Evolutionary conservation across 371 early-diverging fungal species (phyloP).

Genomic region (Rhizomucor miehei): DNA sequence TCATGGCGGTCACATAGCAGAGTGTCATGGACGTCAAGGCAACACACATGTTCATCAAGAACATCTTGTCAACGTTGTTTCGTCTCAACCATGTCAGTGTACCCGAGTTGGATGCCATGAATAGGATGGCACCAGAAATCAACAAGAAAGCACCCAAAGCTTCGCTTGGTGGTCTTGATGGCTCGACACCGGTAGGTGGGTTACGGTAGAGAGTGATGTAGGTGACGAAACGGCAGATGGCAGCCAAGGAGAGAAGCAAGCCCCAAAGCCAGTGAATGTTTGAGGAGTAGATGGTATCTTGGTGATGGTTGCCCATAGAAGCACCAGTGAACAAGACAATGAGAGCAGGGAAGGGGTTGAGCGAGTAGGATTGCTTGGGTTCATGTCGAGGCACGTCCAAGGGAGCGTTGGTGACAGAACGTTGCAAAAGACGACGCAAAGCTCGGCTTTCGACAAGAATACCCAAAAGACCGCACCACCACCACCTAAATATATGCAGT

Average conservation of each 20-base stretch:
- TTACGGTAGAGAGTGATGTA: conserved; percentile 32
- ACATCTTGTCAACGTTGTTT: conserved; percentile 45
- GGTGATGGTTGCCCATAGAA: conserved; percentile 65
- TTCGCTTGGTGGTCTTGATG: conserved; percentile 44
- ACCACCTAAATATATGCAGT: conserved; percentile 35
- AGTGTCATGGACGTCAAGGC: conserved; percentile 41
- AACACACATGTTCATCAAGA: conserved; percentile 47
- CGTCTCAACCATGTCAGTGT: conserved; percentile 41
- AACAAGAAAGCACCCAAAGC: conserved; percentile 40
- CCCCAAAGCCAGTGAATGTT: conserved; percentile 63
- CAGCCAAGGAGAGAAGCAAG: conserved; percentile 47
- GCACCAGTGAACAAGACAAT: conserved; percentile 60
- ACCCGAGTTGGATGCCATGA: conserved; percentile 53
- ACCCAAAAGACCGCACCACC: conserved; percentile 62
- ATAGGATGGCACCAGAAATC: conserved; percentile 44
- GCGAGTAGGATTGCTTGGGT: conserved; percentile 21
- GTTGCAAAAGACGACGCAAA: conserved; percentile 37
- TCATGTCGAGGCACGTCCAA: conserved; percentile 21
- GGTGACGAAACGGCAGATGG: conserved; percentile 51
- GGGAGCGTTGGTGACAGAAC: conserved; percentile 17
- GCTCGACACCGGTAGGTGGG: conserved; percentile 21
- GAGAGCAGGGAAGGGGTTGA: conserved; percentile 58
- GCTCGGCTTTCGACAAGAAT: conserved; percentile 52
- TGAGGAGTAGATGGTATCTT: conserved; percentile 53
- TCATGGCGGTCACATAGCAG: conserved; percentile 29